These are phyloP conservation scores for Zasmidium cellare DNA, from an alignment of 2,329 filamentous ascomycete genomes.

Conservation along the genomic window DNA sequence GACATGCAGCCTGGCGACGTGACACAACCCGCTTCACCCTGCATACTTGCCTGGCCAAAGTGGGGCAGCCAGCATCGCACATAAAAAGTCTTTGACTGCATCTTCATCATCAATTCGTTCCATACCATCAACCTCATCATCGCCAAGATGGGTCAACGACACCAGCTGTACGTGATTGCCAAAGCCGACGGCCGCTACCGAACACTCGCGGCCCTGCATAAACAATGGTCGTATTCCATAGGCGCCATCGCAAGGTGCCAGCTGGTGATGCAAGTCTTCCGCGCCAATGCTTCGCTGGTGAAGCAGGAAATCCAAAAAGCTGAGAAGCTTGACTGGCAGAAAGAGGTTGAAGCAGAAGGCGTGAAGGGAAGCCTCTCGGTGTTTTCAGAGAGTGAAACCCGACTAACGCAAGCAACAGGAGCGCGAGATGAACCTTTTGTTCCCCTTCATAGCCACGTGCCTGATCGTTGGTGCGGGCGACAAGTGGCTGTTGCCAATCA, in stretches of 20 bases:
- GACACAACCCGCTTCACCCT: not conserved
- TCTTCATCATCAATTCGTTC: not conserved
- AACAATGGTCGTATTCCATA: constrained; percentile 23
- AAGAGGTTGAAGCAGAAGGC: not conserved
- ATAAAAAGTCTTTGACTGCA: not conserved
- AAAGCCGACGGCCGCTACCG: constrained; percentile 26
- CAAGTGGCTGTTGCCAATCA: not conserved
- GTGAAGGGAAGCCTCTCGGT: not conserved
- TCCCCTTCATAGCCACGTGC: not conserved
- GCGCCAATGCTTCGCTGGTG: constrained; percentile 2
- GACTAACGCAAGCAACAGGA: not conserved
- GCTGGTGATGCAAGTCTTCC: not conserved
- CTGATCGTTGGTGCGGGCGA: not conserved
- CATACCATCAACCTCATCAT: too few relatives aligned
- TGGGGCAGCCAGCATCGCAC: not conserved
- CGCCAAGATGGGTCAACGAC: constrained; percentile 28
- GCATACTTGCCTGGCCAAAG: not conserved
- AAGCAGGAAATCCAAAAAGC: constrained; percentile 8
- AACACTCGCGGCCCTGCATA: constrained; percentile 25
- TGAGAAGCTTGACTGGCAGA: not conserved
- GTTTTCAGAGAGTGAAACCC: not conserved
- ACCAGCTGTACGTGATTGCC: constrained; percentile 32
- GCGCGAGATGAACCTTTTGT: not conserved
- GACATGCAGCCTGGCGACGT: not conserved
- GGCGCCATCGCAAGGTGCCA: constrained; percentile 17